Base-by-base conservation (phyloP, 106 monocot species). In the Chionographis japonica region DNA sequence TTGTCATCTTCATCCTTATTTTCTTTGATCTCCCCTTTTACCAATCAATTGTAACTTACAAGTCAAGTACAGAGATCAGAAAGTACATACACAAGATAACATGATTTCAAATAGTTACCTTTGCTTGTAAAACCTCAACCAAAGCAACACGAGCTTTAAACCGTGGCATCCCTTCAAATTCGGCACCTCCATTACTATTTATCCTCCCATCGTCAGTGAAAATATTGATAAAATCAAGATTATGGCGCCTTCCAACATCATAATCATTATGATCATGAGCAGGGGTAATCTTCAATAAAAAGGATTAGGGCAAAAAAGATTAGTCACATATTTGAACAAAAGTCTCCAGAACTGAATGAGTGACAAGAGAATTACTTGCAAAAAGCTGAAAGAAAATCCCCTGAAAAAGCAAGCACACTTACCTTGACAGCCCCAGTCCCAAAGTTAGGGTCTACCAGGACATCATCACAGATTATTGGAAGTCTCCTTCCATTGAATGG, bases 401-500 rank as follows among this genome's bases (percentile, higher is more conserved):
- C 37, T 15, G 19, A 37, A 39, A 61, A 60, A 12, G 8, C 49
- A 38, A 27, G 27, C 1, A 51, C 27, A 36, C 49, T 69, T 80
- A 98, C 98, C 90, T 98, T 98, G 54, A 98, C 98, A 73, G 93
- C 93, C 18, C 98, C 98, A 68, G 98, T 98, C 13, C 98, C 98
- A 77, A 93, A 98, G 38, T 67, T 72, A 36, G 90, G 93, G 78
- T 98, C 83, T 42, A 93, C 98, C 16, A 98, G 67, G 7, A 77
- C 80, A 53, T 83, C 80, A 88, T 98, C 93, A 76, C 86, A 85
- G 35, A 98, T 75, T 40, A 98, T 98, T 50, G 87, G 89, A 68
- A 98, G 80, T 46, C 77, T 87, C 68, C 98, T 77, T 27, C 81
- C 72, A 76, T 93, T 93, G 54, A 98, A 98, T 37, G 98, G 98